Base-by-base conservation (phyloP, 1,284 basidiomycete genomes). In the Volvariella surrecta region DNA sequence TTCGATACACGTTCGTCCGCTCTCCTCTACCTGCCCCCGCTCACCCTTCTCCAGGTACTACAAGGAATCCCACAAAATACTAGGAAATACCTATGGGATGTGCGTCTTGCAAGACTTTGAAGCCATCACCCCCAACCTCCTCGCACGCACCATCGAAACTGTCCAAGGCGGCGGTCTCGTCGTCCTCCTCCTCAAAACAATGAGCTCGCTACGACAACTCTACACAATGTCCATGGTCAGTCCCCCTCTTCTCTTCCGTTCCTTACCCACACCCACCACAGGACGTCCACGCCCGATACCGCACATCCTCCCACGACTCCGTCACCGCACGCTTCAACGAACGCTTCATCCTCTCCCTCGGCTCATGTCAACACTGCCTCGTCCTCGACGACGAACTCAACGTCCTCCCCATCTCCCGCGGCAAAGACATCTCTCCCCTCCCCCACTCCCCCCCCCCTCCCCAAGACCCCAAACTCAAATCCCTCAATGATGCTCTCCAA, bases 21-120 rank as follows among this genome's bases (percentile, higher is more conserved):
- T n/a, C 21, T 32, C 17, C 16, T 16, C 24, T 9, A 17, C 10
- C 42, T 46, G 28, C 21, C 37, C 3, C 34, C 43, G 20, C 37
- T 38, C 38, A 34, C 13, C 6, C 19, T 3, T 37, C 22, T 6
- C 4, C 40, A 72, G 68, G 24, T 74, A 73, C 54, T 74, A 96
- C 71, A 96, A 95, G 61, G 93, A 97, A 57, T 92, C 91, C 0
- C 82, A 94, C 46, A 95, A 95, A 64, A 91, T 96, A 50, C 81
- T 99, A 22, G 96, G 96, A 56, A 90, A 97, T 60, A 99, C 96
- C 0, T 98, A 89, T 63, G 95, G 95, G 37, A 99, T 99, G 93
- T 84, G 92, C 50, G 80, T 99, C 6, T 69, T 99, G 45, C 96
- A 99, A 66, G 96, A 99, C 59, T 99, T 99, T 55, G 96, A 99